Percentiles rank a stretch among this genome's conserved stretches.
phyloP scores from a whole-genome alignment of 116 monocot genomes.

The Papilionanthe hybrid region DNA sequence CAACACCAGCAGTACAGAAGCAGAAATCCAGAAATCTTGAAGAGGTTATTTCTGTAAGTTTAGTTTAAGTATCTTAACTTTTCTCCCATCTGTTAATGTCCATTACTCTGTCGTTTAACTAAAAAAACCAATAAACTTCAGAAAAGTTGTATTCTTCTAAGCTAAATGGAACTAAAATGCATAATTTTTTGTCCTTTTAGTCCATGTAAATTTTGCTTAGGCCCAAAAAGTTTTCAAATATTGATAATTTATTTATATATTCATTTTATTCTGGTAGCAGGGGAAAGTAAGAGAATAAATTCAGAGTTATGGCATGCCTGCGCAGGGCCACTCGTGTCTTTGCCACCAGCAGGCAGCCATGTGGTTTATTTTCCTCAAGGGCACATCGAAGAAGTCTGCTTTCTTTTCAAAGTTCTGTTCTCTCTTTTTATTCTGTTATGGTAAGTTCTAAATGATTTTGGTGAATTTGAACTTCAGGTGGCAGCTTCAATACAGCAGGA shows the following conservation, averaged over 20 bases:
- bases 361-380: constrained; percentile 84
- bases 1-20: too few relatives aligned
- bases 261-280: constrained; percentile 17
- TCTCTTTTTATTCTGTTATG: background rate
- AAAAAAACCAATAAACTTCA: background rate
- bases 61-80: background rate
- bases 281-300: constrained; percentile 49
- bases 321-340: constrained; percentile 60
- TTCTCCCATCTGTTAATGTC: background rate
- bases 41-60: too few relatives aligned
- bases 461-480: constrained; percentile 33
- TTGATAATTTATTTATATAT: background rate
- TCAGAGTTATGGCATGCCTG: constrained; percentile 87
- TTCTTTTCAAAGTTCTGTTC: background rate
- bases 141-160: background rate
- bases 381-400: constrained; percentile 66
- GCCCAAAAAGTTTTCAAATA: background rate
- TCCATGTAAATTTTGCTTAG: too few relatives aligned
- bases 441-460: background rate
- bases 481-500: constrained; percentile 81
- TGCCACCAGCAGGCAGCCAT: constrained; percentile 61
- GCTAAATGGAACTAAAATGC: background rate
- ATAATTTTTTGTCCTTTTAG: background rate
- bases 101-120: background rate
- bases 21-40: too few relatives aligned